A percentile compares a stretch with the other conserved stretches of the same genome.
Evolutionary conservation across 495 filamentous ascomycete genomes (phyloP).

Genomic region (Neurospora sublineolata): DNA sequence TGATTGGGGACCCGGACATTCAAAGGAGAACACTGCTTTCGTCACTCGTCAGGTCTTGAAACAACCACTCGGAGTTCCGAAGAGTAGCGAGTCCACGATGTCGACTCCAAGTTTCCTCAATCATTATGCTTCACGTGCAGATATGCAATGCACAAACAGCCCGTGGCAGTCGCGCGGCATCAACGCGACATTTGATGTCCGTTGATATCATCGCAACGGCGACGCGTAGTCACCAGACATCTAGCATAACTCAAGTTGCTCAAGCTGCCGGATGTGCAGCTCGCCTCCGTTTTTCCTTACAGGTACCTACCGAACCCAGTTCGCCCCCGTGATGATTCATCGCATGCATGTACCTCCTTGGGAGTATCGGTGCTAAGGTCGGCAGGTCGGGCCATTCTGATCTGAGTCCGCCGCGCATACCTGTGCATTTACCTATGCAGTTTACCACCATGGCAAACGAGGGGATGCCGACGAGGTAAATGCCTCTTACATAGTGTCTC

Average conservation of each 20-base stretch:
- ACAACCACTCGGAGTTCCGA: not conserved
- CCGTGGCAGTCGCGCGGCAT: not conserved
- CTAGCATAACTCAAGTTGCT: not conserved
- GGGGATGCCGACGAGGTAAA: not conserved
- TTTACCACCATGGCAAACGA: not conserved
- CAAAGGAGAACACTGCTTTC: not conserved
- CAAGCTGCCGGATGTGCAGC: not conserved
- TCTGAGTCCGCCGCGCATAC: too few species aligned
- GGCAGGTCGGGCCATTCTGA: too few species aligned
- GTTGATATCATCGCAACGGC: not conserved
- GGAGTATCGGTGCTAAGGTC: not conserved
- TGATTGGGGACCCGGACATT: not conserved
- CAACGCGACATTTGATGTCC: not conserved
- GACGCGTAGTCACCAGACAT: not conserved
- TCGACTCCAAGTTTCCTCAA: not conserved
- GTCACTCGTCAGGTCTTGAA: not conserved
- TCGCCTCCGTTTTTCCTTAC: not conserved
- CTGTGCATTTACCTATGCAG: too few species aligned
- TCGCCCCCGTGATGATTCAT: not conserved
- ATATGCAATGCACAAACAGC: not conserved
- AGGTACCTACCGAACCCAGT: not conserved
- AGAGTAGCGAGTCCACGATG: not conserved
- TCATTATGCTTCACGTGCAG: not conserved
- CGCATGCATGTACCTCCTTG: not conserved
- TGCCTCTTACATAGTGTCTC: not conserved